phyloP scores from a whole-genome alignment of 108 stramenopile species.

The Aurantiochytrium sp. region DNA sequence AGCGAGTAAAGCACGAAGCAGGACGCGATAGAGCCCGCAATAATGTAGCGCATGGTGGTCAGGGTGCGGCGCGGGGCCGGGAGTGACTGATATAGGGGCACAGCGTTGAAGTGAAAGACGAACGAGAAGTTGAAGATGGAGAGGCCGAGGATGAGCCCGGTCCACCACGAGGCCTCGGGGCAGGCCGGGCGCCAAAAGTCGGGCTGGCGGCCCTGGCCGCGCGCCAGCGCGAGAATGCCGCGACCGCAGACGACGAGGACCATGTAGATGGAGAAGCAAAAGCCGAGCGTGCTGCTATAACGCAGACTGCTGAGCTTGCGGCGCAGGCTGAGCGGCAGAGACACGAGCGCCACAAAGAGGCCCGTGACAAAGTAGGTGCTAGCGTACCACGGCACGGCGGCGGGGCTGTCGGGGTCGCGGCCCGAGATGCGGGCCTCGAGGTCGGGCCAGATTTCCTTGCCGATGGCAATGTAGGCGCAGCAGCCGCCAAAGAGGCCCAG shows the following conservation, averaged over 20 bases:
- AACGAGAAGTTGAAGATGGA: slow-evolving; percentile 21
- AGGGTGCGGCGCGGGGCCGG: neutral
- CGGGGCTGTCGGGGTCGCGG: neutral
- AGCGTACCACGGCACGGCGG: neutral
- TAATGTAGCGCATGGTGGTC: neutral
- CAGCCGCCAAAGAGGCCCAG: slow-evolving; percentile 17
- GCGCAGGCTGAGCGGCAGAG: neutral
- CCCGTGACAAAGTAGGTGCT: neutral
- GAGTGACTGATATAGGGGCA: neutral
- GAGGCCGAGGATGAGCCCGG: neutral
- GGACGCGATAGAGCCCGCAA: neutral
- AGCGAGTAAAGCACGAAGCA: slow-evolving; percentile 12
- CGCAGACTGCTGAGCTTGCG: slow-evolving; percentile 16
- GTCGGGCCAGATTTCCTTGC: slow-evolving; percentile 13
- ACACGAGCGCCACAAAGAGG: neutral
- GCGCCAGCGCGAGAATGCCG: neutral
- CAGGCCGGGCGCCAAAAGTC: neutral
- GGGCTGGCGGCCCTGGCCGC: neutral
- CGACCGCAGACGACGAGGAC: neutral
- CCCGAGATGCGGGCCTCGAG: neutral
- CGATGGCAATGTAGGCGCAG: slow-evolving; percentile 29
- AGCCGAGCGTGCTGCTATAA: neutral
- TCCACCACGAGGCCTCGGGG: neutral
- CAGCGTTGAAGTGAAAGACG: neutral
- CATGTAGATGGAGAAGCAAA: slow-evolving; percentile 15